Evolutionary conservation across 1,139 yeast species (phyloP), one percentile per base, ranked within the genome.

Genomic region (Yueomyces sp.): DNA sequence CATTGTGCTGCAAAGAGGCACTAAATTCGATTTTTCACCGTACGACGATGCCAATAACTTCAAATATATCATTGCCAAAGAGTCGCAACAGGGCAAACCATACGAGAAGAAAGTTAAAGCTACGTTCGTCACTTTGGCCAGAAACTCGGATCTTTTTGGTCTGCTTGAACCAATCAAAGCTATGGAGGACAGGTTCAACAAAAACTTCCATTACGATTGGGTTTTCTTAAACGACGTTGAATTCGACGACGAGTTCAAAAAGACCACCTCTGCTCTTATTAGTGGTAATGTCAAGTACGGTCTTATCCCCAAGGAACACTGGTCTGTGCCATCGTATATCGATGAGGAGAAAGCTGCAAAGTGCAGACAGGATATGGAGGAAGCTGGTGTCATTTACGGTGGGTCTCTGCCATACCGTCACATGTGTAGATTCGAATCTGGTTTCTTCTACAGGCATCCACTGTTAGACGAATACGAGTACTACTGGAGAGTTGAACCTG

Each of bases 401-500:
- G 44, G 37, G 32, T 19, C 39, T 36, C 38, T 38, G 33, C 39
- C 44, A 4, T 42, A 42, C 25, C 36, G 41, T 36, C 41, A 39
- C 9, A 42, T 42, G 44, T 42, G 44, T 42, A 29, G 44, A 27
- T 42, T 35, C 25, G 44, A 86, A 62, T 78, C 89, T 36, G 95
- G 95, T 0, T 83, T 85, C 65, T 86, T 86, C 68, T 86, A 76
- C 69, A 73, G 84, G 64, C 91, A 83, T 55, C 78, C 76, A 39
- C 60, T 81, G 39, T 64, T 84, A 72, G 68, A 68, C 46, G 78
- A 80, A 37, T 85, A 79, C 62, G 83, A 80, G 50, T 84, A 79
- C 67, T 86, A 86, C 69, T 86, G 95, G 95, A 78, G 96, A 63
- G 94, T 86, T 44, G 96, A 86, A 64, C 95, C 95, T 30, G 87